Percentiles rank a stretch among this genome's conserved stretches.
Conservation (phyloP, 495 filamentous ascomycete genomes). For the Alectoria sarmentosa region DNA sequence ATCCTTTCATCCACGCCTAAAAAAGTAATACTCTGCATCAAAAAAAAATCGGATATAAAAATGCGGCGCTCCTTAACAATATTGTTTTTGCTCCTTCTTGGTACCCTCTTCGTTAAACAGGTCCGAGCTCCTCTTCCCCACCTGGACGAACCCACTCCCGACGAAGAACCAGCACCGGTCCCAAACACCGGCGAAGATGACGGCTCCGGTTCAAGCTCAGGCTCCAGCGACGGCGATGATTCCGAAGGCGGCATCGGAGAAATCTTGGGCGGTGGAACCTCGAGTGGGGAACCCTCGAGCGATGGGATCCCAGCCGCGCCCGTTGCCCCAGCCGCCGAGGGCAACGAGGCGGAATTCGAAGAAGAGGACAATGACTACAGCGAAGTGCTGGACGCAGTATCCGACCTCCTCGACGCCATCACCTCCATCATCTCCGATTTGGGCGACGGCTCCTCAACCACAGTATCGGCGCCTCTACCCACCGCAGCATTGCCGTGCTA, state of each 20-base stretch:
- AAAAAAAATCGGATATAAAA: background rate
- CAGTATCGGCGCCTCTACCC: conserved; percentile 1
- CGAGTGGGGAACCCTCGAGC: background rate
- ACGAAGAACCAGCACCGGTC: background rate
- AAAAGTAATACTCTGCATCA: background rate
- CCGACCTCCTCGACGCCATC: background rate
- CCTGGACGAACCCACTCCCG: background rate
- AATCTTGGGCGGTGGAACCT: background rate
- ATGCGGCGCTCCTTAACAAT: background rate
- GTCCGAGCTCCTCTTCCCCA: background rate
- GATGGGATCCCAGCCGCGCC: background rate
- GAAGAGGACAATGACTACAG: background rate
- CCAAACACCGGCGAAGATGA: background rate
- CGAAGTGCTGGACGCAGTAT: background rate
- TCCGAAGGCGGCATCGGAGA: too few relatives aligned
- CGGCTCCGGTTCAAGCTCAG: background rate
- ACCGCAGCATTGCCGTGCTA: background rate
- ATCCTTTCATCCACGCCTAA: background rate
- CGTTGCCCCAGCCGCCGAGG: background rate
- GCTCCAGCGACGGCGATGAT: background rate
- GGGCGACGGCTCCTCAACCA: background rate
- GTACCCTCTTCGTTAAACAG: background rate
- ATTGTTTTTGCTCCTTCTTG: background rate
- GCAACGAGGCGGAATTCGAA: background rate
- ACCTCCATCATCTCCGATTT: background rate